Percentiles rank a stretch among this genome's conserved stretches.
Conservation (phyloP, 2,329 filamentous ascomycete species). For the Ascocoryne sarcoides region DNA sequence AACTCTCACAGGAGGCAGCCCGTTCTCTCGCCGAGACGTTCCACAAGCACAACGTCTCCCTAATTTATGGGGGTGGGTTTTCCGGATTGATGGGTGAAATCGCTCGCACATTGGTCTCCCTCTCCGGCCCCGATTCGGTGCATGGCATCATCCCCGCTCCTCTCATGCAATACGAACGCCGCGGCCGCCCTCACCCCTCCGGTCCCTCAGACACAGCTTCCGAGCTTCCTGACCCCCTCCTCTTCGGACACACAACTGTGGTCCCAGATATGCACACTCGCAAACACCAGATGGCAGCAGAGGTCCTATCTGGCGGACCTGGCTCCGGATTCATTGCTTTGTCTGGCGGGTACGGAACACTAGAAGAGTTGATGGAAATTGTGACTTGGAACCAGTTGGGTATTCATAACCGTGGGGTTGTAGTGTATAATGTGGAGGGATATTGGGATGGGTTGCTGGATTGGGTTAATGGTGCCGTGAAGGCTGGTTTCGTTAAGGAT, state of each 20-base stretch:
- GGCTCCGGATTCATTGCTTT: conserved; percentile 87
- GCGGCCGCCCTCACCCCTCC: no score
- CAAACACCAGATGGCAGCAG: conserved; percentile 86
- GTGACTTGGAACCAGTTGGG: conserved; percentile 95
- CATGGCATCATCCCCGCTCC: conserved; percentile 91
- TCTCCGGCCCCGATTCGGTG: conserved; percentile 72
- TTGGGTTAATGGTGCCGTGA: conserved; percentile 72
- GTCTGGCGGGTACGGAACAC: conserved; percentile 82
- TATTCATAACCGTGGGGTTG: conserved; percentile 73
- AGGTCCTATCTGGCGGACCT: conserved; percentile 71
- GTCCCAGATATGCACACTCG: conserved; percentile 95
- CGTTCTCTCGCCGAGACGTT: conserved; percentile 65
- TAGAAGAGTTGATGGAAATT: conserved; percentile 91
- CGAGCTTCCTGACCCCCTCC: conserved; percentile 32
- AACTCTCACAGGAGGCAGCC: conserved; percentile 46
- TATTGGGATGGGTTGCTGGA: conserved; percentile 83
- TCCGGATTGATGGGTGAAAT: conserved; percentile 93
- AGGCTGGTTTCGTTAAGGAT: conserved; percentile 65
- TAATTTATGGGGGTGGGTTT: conserved; percentile 94
- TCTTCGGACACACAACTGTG: conserved; percentile 78
- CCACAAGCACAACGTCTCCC: conserved; percentile 65
- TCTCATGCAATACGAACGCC: conserved; percentile 69
- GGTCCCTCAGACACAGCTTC: conserved; percentile 38
- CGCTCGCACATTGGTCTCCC: conserved; percentile 73
- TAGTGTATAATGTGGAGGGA: conserved; percentile 77